phyloP scores from a whole-genome alignment of 352 stramenopile species.

The Phytophthora citricola region DNA sequence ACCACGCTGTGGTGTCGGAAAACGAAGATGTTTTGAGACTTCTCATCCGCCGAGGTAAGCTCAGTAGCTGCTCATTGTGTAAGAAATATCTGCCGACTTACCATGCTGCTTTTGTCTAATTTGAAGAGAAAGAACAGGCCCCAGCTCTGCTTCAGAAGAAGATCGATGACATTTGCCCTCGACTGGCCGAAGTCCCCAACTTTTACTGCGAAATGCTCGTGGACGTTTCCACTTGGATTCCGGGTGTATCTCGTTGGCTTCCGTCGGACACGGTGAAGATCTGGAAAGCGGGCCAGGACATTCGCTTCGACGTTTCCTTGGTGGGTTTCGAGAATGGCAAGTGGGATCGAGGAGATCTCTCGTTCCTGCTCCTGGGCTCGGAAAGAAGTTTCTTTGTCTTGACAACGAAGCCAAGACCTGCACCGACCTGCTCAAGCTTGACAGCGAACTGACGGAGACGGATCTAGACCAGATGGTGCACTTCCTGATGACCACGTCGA shows the following conservation, averaged over 20 bases:
- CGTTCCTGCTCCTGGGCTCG: conserved; percentile 62
- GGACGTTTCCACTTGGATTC: conserved; percentile 77
- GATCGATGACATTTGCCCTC: conserved; percentile 51
- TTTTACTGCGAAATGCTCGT: conserved; percentile 76
- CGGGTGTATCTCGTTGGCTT: conserved; percentile 69
- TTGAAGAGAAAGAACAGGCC: conserved; percentile 67
- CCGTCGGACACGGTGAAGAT: conserved; percentile 80
- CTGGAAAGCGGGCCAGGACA: conserved; percentile 67
- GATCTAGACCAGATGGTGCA: conserved; percentile 68
- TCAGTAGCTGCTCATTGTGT: background rate
- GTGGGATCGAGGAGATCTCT: conserved; percentile 72
- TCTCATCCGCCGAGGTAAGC: conserved; percentile 52
- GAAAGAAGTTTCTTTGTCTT: conserved; percentile 57
- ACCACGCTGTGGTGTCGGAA: conserved; percentile 63
- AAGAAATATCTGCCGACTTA: background rate
- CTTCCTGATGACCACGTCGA: conserved; percentile 65
- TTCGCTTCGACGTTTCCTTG: conserved; percentile 73
- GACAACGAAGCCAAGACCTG: conserved; percentile 58
- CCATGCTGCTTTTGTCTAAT: background rate
- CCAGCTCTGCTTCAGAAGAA: conserved; percentile 60
- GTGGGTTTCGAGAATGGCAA: conserved; percentile 67
- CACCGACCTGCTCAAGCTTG: conserved; percentile 50
- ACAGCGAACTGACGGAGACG: conserved; percentile 29
- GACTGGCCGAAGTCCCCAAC: conserved; percentile 54
- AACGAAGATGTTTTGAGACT: conserved; percentile 69